Evolutionary conservation across 2,329 filamentous ascomycete species (phyloP).

Genomic region (Parastagonospora avenae): DNA sequence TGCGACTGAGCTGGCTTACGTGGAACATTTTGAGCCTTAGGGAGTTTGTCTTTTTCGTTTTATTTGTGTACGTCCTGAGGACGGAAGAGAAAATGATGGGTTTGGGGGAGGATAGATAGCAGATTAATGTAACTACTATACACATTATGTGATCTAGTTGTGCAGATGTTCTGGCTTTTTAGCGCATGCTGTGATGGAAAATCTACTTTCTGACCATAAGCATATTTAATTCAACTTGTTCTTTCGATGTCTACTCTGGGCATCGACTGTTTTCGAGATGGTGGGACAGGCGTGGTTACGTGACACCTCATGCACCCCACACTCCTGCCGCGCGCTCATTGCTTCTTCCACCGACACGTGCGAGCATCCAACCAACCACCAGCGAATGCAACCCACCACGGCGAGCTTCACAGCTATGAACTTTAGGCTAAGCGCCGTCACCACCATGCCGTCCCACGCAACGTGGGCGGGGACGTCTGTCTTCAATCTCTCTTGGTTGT

Average conservation of each 20-base stretch:
- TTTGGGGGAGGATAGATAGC: no score
- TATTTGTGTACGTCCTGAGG: background rate
- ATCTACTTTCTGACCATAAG: no score
- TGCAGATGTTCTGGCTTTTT: no score
- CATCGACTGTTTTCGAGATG: no score
- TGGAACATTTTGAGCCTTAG: slow-evolving; percentile 5
- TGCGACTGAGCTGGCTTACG: slow-evolving; percentile 12
- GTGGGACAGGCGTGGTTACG: slow-evolving; percentile 1
- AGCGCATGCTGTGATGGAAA: no score
- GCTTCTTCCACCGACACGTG: slow-evolving; percentile 18
- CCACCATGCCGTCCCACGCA: background rate
- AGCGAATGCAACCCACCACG: slow-evolving; percentile 17
- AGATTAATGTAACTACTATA: no score
- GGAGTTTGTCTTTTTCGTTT: background rate
- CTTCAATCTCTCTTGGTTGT: background rate
- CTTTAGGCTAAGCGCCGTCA: background rate
- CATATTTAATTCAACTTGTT: no score
- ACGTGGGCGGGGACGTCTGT: slow-evolving; percentile 6
- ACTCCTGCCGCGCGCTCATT: background rate
- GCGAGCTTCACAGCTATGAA: background rate
- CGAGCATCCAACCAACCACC: slow-evolving; percentile 20
- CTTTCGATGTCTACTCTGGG: no score
- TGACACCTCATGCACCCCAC: slow-evolving; percentile 14
- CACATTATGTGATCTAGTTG: no score
- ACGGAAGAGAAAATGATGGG: background rate